Evolutionary conservation across 352 stramenopile genomes (phyloP).

Genomic region (Globisporangium lucens): DNA sequence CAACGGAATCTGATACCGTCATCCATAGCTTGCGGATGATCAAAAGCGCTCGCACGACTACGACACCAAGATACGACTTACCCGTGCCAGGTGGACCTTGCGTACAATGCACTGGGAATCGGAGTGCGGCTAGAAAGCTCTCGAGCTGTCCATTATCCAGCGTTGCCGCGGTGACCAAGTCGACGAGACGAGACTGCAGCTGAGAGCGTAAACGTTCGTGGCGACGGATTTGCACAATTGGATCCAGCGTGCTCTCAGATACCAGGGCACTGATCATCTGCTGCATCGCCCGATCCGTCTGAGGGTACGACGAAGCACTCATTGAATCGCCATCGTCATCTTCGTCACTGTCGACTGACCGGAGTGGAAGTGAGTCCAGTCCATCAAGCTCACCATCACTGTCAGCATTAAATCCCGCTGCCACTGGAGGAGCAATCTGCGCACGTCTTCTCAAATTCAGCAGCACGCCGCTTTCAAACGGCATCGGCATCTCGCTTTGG

Average conservation of each 20-base stretch:
- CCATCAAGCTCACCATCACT: not conserved
- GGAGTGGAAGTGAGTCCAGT: not conserved
- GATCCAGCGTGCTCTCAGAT: constrained; percentile 53
- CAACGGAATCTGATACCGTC: constrained; percentile 52
- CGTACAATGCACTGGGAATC: constrained; percentile 80
- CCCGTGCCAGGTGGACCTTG: constrained; percentile 87
- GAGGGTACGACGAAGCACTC: not conserved
- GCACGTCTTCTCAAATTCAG: constrained; percentile 51
- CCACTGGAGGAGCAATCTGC: constrained; percentile 3
- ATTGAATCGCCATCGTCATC: constrained; percentile 4
- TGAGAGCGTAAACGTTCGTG: constrained; percentile 33
- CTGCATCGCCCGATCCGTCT: not conserved
- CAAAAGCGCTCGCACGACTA: constrained; percentile 79
- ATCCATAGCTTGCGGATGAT: constrained; percentile 77
- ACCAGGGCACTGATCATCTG: constrained; percentile 32
- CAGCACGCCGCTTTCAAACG: constrained; percentile 70
- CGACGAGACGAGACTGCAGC: constrained; percentile 36
- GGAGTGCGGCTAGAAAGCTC: constrained; percentile 70
- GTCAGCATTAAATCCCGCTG: not conserved
- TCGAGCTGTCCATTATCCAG: constrained; percentile 70
- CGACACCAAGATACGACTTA: constrained; percentile 88
- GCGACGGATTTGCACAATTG: constrained; percentile 78
- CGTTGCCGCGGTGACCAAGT: constrained; percentile 48
- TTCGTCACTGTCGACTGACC: not conserved
- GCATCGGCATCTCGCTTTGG: constrained; percentile 63